Conservation (phyloP, 2,329 filamentous ascomycete species). For the Ophiosphaerella herpotricha region DNA sequence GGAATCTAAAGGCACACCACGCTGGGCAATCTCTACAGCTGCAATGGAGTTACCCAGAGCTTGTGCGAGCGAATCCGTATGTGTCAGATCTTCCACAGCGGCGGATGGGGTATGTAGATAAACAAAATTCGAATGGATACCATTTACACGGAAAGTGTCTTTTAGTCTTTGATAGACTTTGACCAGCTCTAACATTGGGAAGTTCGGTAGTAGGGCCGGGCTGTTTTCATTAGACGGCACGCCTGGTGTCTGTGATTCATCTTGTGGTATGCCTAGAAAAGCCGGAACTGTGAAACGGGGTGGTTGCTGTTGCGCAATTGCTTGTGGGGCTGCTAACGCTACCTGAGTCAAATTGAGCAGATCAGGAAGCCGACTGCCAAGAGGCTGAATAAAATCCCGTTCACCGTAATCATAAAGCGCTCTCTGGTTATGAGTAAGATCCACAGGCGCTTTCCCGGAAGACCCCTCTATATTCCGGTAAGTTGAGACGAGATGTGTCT, state of each 20-base stretch:
- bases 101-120: slow-evolving; percentile 48
- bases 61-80: slow-evolving; percentile 64
- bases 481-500: slow-evolving; percentile 58
- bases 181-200: slow-evolving; percentile 53
- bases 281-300: slow-evolving; percentile 39
- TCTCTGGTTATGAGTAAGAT: slow-evolving; percentile 49
- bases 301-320: slow-evolving; percentile 11
- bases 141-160: slow-evolving; percentile 59
- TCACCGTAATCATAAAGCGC: slow-evolving; percentile 58
- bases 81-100: slow-evolving; percentile 53
- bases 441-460: slow-evolving; percentile 27
- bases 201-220: slow-evolving; percentile 19
- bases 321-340: slow-evolving; percentile 24
- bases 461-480: slow-evolving; percentile 51
- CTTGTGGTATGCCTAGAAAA: slow-evolving; percentile 29
- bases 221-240: slow-evolving; percentile 26
- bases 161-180: slow-evolving; percentile 61
- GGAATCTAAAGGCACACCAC: slow-evolving; percentile 75
- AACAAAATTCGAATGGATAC: slow-evolving; percentile 53
- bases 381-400: slow-evolving; percentile 55
- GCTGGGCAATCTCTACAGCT: slow-evolving; percentile 87
- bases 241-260: slow-evolving; percentile 31
- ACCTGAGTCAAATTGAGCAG: slow-evolving; percentile 32
- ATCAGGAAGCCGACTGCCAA: slow-evolving; percentile 50
- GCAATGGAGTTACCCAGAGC: slow-evolving; percentile 84